Evolutionary conservation across 2,329 filamentous ascomycete species (phyloP), one percentile per base, ranked within the genome.

Genomic region (Penicillium brasilianum): DNA sequence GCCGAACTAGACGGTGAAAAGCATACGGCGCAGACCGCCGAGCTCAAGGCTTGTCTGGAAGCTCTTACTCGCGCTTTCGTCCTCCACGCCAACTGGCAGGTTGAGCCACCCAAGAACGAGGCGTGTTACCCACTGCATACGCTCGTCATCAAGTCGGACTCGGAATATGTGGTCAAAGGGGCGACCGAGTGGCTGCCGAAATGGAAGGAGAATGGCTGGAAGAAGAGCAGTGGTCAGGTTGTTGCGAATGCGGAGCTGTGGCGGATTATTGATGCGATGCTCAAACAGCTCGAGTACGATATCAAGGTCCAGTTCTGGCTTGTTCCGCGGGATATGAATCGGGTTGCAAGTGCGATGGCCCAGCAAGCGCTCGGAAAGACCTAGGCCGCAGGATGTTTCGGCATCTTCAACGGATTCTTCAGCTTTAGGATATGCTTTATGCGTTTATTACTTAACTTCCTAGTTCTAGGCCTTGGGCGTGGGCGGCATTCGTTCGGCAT

Each of bases 131-230:
- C 66, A 9, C 36, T 69, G 13, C 57, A 59, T 16, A 58, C 55
- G 0, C 30, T 71, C 1, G 56, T 69, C 3, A 70, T 77, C 57
- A 72, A 74, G 44, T 67, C 74, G 0, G 74, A 77, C 41, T 78
- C 77, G 0, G 66, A 64, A n/a, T 77, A 74, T 32, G 16, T 79
- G 5, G 72, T 76, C 1, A 66, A 74, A 25, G 68, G 72, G 4
- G 65, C 76, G 59, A 71, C 73, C 1, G 62, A 71, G 7, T 75
- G 68, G 66, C 66, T 78, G 6, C 56, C 65, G 2, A 66, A 69
- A 22, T 78, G 76, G 74, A 71, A 73, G 36, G 34, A 55, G 0
- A 72, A 74, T 41, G 68, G 67, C 1, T 76, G 69, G 57, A 67
- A 65, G 16, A 71, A 69, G 10, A 60, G 67, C 6, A 62, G 62